phyloP scores from a whole-genome alignment of 179 eudicot genomes.

The Pouteria campechiana region DNA sequence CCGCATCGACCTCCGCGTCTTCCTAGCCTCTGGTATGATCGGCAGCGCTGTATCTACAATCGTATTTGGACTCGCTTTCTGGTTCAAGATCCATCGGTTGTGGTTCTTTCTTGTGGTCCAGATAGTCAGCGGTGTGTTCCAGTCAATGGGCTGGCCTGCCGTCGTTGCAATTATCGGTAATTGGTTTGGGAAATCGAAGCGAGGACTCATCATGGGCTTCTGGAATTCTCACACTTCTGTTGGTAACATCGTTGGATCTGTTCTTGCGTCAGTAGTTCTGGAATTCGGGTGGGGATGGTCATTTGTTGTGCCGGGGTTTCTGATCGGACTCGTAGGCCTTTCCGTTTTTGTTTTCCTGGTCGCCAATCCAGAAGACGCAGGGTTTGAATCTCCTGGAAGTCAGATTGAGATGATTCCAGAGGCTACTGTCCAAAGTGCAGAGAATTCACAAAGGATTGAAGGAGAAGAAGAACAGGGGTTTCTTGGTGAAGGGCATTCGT shows the following conservation, averaged over 20 bases:
- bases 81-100: conserved; percentile 45
- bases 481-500: conserved; percentile 16
- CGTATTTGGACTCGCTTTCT: conserved; percentile 67
- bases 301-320: conserved; percentile 68
- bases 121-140: conserved; percentile 65
- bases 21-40: conserved; percentile 71
- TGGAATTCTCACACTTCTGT: conserved; percentile 90
- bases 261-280: conserved; percentile 61
- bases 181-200: conserved; percentile 78
- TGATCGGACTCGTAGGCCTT: conserved; percentile 35
- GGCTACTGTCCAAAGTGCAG: conserved; percentile 29
- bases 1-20: conserved; percentile 49
- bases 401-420: conserved; percentile 49
- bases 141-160: conserved; percentile 96
- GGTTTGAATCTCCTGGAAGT: conserved; percentile 24
- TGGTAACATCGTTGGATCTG: conserved; percentile 79
- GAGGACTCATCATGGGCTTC: conserved; percentile 88
- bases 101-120: conserved; percentile 49
- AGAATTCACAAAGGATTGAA: conserved; percentile 24
- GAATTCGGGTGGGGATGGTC: conserved; percentile 98
- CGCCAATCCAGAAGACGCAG: conserved; percentile 55
- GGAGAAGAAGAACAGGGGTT: conserved; percentile 25
- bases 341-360: conserved; percentile 57
- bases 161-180: conserved; percentile 84
- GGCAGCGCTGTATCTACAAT: conserved; percentile 62